phyloP scores from a whole-genome alignment of 495 filamentous ascomycete genomes.

The Hypoxylon perforatum region DNA sequence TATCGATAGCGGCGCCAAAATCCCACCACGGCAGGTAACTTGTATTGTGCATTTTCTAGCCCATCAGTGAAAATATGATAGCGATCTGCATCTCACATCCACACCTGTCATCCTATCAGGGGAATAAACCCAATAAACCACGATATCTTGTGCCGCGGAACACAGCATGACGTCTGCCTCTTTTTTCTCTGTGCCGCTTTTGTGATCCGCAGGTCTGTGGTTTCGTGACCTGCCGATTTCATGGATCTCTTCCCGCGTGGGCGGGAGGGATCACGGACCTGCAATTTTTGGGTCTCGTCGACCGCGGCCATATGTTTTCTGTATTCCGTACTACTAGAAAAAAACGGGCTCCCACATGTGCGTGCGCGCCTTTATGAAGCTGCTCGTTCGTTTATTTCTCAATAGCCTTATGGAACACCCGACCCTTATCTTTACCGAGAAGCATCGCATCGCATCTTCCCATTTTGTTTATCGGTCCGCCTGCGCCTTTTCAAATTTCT shows the following conservation, averaged over 20 bases:
- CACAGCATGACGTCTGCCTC: constrained; percentile 33
- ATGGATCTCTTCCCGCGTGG: constrained; percentile 25
- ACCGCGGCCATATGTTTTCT: neutral
- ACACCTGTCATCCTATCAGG: constrained; percentile 14
- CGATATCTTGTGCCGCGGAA: constrained; percentile 30
- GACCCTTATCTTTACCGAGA: neutral
- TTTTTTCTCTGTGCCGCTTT: neutral
- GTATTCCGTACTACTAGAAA: neutral
- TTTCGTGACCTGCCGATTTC: constrained; percentile 12
- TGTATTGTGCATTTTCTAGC: neutral
- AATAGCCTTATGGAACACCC: constrained; percentile 26
- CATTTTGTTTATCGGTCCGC: constrained; percentile 25
- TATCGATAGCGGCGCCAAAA: constrained; percentile 8
- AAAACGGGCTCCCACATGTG: neutral
- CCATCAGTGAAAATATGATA: neutral
- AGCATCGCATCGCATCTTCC: constrained; percentile 12
- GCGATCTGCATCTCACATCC: constrained; percentile 14
- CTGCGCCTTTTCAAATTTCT: neutral
- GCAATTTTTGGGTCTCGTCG: neutral
- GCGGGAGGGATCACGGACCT: constrained; percentile 20
- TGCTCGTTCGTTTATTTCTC: neutral
- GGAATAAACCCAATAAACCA: constrained; percentile 14
- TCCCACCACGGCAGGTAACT: neutral
- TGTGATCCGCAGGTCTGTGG: neutral
- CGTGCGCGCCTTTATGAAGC: neutral